Base-by-base conservation (phyloP, 768 basidiomycete genomes). In the Russula dissimulans region DNA sequence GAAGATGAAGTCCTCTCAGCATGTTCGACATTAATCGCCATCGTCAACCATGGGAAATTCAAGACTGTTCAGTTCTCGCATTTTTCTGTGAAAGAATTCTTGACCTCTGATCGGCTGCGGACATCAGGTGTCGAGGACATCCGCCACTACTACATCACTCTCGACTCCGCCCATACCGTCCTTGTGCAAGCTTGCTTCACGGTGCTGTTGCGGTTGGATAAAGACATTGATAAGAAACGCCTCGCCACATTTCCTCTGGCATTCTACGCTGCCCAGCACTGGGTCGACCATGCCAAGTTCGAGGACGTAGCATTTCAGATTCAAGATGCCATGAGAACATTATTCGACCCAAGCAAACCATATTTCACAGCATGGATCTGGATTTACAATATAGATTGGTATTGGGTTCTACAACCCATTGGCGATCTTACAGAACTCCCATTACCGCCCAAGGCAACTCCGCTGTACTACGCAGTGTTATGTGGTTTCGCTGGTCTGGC, bases 11-110 rank as follows among this genome's bases (percentile, higher is more conserved):
- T 59, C 3, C 18, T 59, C n/a, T 46, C 58, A 0, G 1, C 29
- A 1, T 59, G 58, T 22, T 54, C 58, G 12, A 47, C 44, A 5
- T 34, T 59, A 7, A n/a, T 58, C 34, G 0, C 32, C 9, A 29
- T 58, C 9, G 34, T 58, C 22, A 31, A 58, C 3, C 10, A 42
- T n/a, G 14, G 5, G 4, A 39, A 17, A 17, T 43, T 32, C 10
- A 58, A 18, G 14, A n/a, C 36, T 11, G 49, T 44, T 18, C 57
- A 39, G 42, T 58, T 58, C 39, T 50, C 57, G 12, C 49, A 58
- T n/a, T 47, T 47, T 9, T 59, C 58, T 0, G 58, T 54, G 29
- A 52, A 42, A 12, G 58, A 59, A 9, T 59, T 22, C 58, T 53
- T 59, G 51, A 46, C 43, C 3, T 59, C 58, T 4, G 31, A 9